Percentiles rank a stretch among this genome's conserved stretches.
Evolutionary conservation across 2,329 filamentous ascomycete species (phyloP).

Genomic region (Pseudogymnoascus sp.): DNA sequence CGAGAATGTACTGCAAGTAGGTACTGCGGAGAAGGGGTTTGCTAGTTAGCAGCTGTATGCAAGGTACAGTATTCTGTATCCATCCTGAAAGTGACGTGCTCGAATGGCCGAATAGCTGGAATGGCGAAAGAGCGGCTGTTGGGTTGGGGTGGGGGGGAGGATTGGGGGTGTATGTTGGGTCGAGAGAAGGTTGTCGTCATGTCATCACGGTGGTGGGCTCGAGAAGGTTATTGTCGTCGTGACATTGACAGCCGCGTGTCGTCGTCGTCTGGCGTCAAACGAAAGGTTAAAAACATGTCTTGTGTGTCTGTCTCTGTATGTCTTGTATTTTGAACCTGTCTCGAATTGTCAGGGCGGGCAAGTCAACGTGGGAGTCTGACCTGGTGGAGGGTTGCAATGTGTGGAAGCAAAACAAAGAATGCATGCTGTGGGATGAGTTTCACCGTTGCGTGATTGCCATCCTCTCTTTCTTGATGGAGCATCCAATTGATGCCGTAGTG

Average conservation of each 20-base stretch:
- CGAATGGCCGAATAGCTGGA: background rate
- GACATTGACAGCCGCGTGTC: no score
- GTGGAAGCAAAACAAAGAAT: background rate
- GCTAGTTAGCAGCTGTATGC: background rate
- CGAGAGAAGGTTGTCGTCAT: background rate
- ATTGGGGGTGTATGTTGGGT: no score
- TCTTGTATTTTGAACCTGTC: background rate
- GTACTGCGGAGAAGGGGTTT: background rate
- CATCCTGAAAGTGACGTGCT: background rate
- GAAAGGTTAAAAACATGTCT: background rate
- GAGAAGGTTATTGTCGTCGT: background rate
- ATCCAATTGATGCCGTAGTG: background rate
- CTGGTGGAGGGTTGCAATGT: background rate
- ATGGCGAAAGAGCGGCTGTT: background rate
- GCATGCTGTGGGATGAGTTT: background rate
- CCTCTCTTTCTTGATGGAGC: background rate
- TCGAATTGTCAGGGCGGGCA: background rate
- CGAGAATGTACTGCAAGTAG: background rate
- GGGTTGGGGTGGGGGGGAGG: background rate
- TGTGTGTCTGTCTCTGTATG: background rate
- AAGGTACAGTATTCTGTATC: background rate
- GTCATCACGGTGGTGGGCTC: background rate
- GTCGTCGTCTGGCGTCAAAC: background rate
- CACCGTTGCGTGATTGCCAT: background rate
- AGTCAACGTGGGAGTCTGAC: background rate